Evolutionary conservation across 805 yeast genomes (phyloP).

Genomic region (Suhomyces vadensis): DNA sequence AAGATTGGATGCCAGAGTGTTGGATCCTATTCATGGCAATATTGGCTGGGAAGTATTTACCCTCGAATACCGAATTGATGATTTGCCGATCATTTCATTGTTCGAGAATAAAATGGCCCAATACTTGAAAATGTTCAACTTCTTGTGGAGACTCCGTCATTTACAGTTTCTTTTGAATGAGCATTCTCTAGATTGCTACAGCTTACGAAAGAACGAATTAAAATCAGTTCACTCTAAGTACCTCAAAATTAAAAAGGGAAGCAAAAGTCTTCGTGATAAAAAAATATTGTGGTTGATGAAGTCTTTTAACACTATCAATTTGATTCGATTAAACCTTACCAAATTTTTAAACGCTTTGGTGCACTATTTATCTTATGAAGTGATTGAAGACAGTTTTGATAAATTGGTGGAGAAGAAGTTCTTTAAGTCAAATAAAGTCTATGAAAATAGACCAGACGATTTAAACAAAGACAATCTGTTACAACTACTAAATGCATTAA

Average conservation of each 20-base stretch:
- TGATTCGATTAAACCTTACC: constrained; percentile 40
- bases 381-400: constrained; percentile 45
- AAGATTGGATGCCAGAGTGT: constrained; percentile 77
- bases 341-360: constrained; percentile 44
- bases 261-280: constrained; percentile 31
- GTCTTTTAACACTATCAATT: constrained; percentile 34
- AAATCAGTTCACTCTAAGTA: constrained; percentile 11
- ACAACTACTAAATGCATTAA: constrained; percentile 12
- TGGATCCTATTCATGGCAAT: constrained; percentile 69
- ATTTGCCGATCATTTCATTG: constrained; percentile 52
- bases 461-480: constrained; percentile 12
- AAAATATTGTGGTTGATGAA: constrained; percentile 33
- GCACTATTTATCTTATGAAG: constrained; percentile 45
- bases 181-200: constrained; percentile 28
- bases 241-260: constrained; percentile 14
- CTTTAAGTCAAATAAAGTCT: constrained; percentile 16
- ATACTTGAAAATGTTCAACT: constrained; percentile 80
- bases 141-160: constrained; percentile 77
- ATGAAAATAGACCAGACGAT: constrained; percentile 10
- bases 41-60: constrained; percentile 94
- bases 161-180: constrained; percentile 51
- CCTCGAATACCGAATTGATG: constrained; percentile 65
- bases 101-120: constrained; percentile 27
- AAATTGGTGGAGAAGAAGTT: constrained; percentile 23
- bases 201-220: constrained; percentile 29